Evolutionary conservation across 2,329 filamentous ascomycete genomes (phyloP).

Genomic region (Triangularia verruculosa): DNA sequence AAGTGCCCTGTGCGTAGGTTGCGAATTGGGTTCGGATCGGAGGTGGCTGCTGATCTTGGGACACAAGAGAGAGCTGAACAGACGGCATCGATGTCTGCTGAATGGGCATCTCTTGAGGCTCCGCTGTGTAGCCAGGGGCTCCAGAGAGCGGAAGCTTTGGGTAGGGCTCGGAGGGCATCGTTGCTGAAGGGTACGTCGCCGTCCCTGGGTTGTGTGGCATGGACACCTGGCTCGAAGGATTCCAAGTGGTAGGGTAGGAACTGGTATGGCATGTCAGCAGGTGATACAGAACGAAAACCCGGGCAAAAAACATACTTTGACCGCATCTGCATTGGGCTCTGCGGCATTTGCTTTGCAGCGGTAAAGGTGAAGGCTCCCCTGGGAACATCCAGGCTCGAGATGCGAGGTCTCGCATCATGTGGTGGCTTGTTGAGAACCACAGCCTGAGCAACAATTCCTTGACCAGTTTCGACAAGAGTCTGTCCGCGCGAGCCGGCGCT

Average conservation of each 20-base stretch:
- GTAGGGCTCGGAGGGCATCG: constrained; percentile 51
- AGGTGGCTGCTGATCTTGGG: constrained; percentile 46
- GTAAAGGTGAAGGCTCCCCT: constrained; percentile 58
- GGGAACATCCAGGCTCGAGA: constrained; percentile 54
- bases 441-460: constrained; percentile 59
- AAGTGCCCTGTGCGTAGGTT: constrained; percentile 48
- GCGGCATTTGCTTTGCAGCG: constrained; percentile 51
- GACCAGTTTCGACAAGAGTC: constrained; percentile 61
- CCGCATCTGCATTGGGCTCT: constrained; percentile 53
- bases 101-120: constrained; percentile 53
- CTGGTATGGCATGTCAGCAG: constrained; percentile 33
- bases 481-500: constrained; percentile 78
- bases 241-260: constrained; percentile 58
- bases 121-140: constrained; percentile 45
- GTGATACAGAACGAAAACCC: not conserved
- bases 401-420: constrained; percentile 51
- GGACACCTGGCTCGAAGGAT: constrained; percentile 42
- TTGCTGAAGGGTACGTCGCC: constrained; percentile 49
- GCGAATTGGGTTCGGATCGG: constrained; percentile 54
- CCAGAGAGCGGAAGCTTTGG: constrained; percentile 52
- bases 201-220: constrained; percentile 50
- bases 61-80: constrained; percentile 49
- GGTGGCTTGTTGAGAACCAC: constrained; percentile 49
- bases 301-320: constrained; percentile 55
- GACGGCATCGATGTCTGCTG: constrained; percentile 54